Evolutionary conservation across 2,329 filamentous ascomycete species (phyloP).

Genomic region (Drechslerella dactyloides): DNA sequence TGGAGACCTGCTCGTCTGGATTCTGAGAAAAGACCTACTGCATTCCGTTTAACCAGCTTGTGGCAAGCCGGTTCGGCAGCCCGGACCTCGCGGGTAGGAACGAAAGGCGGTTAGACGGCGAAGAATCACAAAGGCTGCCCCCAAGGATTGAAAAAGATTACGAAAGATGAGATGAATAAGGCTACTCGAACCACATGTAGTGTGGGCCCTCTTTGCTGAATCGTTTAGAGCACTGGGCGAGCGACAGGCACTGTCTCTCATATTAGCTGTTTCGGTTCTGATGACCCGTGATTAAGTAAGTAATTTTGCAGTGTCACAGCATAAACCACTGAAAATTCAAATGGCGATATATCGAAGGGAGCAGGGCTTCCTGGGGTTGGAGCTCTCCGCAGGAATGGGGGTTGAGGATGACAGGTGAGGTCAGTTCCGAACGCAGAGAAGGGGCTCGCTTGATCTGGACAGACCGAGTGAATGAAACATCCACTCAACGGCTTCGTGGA

Average conservation of each 20-base stretch:
- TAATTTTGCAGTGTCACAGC: constrained; percentile 23
- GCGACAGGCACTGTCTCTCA: constrained; percentile 10
- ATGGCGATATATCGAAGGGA: neutral
- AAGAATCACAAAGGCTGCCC: neutral
- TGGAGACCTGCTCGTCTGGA: no score
- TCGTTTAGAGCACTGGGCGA: constrained; percentile 11
- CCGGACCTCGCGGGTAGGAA: no score
- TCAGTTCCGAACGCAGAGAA: constrained; percentile 21
- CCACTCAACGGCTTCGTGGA: constrained; percentile 44
- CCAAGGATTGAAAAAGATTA: neutral
- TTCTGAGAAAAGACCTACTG: no score
- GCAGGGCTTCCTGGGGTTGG: neutral
- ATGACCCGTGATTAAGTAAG: constrained; percentile 50
- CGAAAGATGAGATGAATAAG: constrained; percentile 50
- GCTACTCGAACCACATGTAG: constrained; percentile 29
- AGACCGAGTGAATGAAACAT: constrained; percentile 36
- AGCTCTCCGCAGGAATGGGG: constrained; percentile 18
- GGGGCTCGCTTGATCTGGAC: constrained; percentile 26
- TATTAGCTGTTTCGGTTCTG: constrained; percentile 42
- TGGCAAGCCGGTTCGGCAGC: no score
- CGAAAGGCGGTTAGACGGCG: no score
- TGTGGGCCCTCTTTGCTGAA: constrained; percentile 16
- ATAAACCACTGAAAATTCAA: neutral
- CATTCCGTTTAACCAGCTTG: no score
- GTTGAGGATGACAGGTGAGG: constrained; percentile 36